These are phyloP conservation scores for Melaleuca quinquenervia DNA, from an alignment of 345 rosid genomes.

Conservation along the genomic window DNA sequence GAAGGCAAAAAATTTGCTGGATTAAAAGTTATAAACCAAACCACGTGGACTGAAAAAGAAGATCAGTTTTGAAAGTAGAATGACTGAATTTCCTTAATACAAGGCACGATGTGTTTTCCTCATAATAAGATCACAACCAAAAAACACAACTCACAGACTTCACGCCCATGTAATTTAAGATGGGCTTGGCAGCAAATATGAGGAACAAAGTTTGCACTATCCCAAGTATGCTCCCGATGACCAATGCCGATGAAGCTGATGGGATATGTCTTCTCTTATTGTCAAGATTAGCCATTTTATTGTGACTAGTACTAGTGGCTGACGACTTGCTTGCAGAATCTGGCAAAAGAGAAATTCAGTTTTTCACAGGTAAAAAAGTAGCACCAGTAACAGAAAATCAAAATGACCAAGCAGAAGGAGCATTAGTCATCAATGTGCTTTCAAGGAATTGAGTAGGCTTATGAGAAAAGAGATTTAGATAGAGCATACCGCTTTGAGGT, in stretches of 20 bases:
- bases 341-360: background rate
- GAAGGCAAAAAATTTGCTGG: background rate
- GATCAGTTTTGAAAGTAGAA: background rate
- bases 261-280: constrained; percentile 52
- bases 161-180: constrained; percentile 84
- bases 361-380: background rate
- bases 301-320: background rate
- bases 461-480: background rate
- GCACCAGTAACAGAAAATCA: background rate
- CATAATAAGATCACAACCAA: background rate
- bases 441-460: background rate
- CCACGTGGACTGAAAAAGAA: background rate
- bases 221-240: constrained; percentile 83
- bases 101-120: background rate
- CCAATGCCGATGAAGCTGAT: constrained; percentile 86
- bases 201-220: constrained; percentile 68
- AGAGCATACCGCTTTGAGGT: background rate
- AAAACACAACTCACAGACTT: constrained; percentile 34
- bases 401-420: background rate
- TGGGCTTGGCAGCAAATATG: constrained; percentile 60
- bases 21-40: background rate
- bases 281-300: constrained; percentile 21
- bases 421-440: background rate
- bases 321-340: constrained; percentile 7
- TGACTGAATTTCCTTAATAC: background rate